Base-by-base conservation (phyloP, 257 asterid species). In the Gentiana macrophylla region DNA sequence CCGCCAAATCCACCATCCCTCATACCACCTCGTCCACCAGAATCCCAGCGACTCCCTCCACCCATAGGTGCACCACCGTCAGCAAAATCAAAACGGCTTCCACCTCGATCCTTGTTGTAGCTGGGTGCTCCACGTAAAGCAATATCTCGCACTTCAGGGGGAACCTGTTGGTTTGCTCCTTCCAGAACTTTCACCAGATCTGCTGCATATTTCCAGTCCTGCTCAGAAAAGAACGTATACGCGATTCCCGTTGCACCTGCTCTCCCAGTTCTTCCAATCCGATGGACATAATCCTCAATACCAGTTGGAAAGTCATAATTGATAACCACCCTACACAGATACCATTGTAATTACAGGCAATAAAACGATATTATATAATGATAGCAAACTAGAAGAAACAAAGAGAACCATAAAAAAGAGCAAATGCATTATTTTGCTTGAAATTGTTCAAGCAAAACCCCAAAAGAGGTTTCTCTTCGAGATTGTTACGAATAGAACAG, bases 241-340 rank as follows among this genome's bases (percentile, higher is more conserved):
- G 98, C 52, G 32, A 86, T 44, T 35, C 98, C 98, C 1, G 98
- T 82, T 38, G 98, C 98, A 59, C 98, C 98, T 62, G 98, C 98
- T 67, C 98, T 77, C 50, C 96, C 98, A 41, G 98, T 90, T 74
- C 96, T 81, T 70, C 98, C 98, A 57, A 90, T 90, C 50, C 96
- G 94, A 57, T 90, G 98, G 67, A 90, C 98, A 70, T 90, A 90
- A 79, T 90, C 98, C 66, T 90, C 98, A 50, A 90, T 62, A 50
- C 98, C 98, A 51, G 94, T 86, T 1, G 98, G 96, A 57, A 86
- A 86, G 62, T 86, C 98, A 53, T 80, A 86, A 67, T 86, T 90
- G 71, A 86, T 68, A 57, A 90, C 96, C 7, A 86, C 85, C 80
- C 96, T 90, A 87, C 56, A 55, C 6, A 5, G 24, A 11, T 37